These are phyloP conservation scores for Dothidotthia symphoricarpi DNA, from an alignment of 2,329 filamentous ascomycete species.

Conservation along the genomic window DNA sequence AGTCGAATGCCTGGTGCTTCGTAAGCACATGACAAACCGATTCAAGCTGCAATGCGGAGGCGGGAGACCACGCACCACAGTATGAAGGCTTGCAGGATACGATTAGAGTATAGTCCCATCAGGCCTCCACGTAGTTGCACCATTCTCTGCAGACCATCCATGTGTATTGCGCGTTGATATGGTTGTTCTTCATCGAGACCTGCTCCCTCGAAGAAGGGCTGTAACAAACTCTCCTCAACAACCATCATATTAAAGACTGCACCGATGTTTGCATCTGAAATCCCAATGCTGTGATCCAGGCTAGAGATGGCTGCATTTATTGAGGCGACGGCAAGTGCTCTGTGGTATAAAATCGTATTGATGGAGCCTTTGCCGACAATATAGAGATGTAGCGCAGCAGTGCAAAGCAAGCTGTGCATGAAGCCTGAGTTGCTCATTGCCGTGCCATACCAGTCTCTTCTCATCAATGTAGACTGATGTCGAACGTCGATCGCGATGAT, in stretches of 20 bases:
- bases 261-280: slow-evolving; percentile 41
- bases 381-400: slow-evolving; percentile 36
- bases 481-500: slow-evolving; percentile 41
- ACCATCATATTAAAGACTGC: slow-evolving; percentile 41
- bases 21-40: slow-evolving; percentile 37
- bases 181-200: slow-evolving; percentile 26
- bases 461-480: slow-evolving; percentile 36
- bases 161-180: slow-evolving; percentile 35
- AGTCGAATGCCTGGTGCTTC: slow-evolving; percentile 42
- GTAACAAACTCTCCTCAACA: slow-evolving; percentile 35
- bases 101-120: slow-evolving; percentile 34
- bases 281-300: slow-evolving; percentile 22
- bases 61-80: slow-evolving; percentile 36
- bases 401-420: slow-evolving; percentile 42
- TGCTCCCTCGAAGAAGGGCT: slow-evolving; percentile 22
- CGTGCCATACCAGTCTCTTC: slow-evolving; percentile 39
- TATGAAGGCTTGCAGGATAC: slow-evolving; percentile 43
- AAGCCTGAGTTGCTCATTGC: slow-evolving; percentile 38
- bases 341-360: slow-evolving; percentile 34
- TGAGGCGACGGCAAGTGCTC: slow-evolving; percentile 34
- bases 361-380: slow-evolving; percentile 33
- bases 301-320: slow-evolving; percentile 35
- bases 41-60: slow-evolving; percentile 15
- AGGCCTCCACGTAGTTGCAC: slow-evolving; percentile 38
- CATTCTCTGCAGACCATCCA: slow-evolving; percentile 37